phyloP scores from a whole-genome alignment of 2,329 filamentous ascomycete genomes.

The Fusarium anguioides region DNA sequence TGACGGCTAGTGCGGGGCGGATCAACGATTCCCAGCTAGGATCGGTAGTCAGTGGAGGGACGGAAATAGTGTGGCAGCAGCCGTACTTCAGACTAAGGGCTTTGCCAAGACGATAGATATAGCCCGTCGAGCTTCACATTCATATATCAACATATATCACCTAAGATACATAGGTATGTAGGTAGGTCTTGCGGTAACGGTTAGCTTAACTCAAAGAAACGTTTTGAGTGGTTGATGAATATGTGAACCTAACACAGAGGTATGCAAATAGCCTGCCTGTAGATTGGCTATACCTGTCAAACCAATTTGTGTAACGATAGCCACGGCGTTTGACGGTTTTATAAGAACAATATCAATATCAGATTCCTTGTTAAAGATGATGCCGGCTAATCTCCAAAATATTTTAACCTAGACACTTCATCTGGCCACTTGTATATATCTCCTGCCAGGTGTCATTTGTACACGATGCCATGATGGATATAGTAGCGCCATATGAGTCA shows the following conservation, averaged over 20 bases:
- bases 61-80: not conserved
- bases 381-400: not conserved
- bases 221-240: not conserved
- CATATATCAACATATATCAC: not conserved
- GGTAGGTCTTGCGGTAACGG: not conserved
- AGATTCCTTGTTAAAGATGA: no score
- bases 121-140: not conserved
- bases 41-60: not conserved
- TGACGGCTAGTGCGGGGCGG: constrained; percentile 32
- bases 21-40: constrained; percentile 45
- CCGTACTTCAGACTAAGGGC: not conserved
- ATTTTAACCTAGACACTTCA: not conserved
- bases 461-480: not conserved
- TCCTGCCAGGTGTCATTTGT: not conserved
- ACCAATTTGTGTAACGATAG: not conserved
- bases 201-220: no score
- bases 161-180: no score
- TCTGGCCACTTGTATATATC: not conserved
- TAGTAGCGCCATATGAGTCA: not conserved
- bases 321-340: not conserved
- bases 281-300: not conserved
- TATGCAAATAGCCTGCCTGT: not conserved
- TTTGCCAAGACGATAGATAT: no score
- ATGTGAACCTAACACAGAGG: not conserved
- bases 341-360: not conserved